Evolutionary conservation across 495 filamentous ascomycete species (phyloP), one percentile per base, ranked within the genome.

Genomic region (Jackrogersella minutella): DNA sequence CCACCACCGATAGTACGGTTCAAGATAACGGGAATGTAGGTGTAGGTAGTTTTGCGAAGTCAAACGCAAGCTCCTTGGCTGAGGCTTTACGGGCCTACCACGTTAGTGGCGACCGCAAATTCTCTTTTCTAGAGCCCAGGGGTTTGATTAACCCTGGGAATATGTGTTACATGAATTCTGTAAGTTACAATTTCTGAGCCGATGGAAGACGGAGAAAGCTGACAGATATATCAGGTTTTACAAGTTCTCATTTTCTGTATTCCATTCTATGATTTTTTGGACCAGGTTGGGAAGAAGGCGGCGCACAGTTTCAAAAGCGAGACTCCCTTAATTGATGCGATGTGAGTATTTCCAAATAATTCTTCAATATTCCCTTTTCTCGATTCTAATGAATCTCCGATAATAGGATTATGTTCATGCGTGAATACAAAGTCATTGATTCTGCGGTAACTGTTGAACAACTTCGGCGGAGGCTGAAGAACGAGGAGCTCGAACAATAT

Each of bases 141-240:
- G 95, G 95, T 3, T 85, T 99, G 69, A 89, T 97, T 43, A 99
- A 99, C 77, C 96, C 93, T 41, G 95, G 95, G 6, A 99, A 99
- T 73, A 95, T 98, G 93, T 99, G 95, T 79, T 99, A 97, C 81
- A 98, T 99, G 96, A 99, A 98, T 81, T 97, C 95, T 43, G 95
- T 98, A 84, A 80, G 92, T 77, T 21, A 1, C 30, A 3, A 17
- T n/a, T 39, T 28, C 21, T 8, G 11, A 5, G 11, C 9, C 14
- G 0, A 8, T 36, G 6, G 5, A 36, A 19, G 7, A 3, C 11
- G 9, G 0, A 59, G 13, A 37, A 49, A 30, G 31, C 61, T 70
- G 50, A 65, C 6, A 40, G 34, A 34, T 1, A 30, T 31, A 52
- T 11, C 60, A 97, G 93, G 87, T 97, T 74, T 81, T 99, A 51